These are phyloP conservation scores for Panaeolus papilionaceus DNA, from an alignment of 768 basidiomycete genomes.

Conservation along the genomic window DNA sequence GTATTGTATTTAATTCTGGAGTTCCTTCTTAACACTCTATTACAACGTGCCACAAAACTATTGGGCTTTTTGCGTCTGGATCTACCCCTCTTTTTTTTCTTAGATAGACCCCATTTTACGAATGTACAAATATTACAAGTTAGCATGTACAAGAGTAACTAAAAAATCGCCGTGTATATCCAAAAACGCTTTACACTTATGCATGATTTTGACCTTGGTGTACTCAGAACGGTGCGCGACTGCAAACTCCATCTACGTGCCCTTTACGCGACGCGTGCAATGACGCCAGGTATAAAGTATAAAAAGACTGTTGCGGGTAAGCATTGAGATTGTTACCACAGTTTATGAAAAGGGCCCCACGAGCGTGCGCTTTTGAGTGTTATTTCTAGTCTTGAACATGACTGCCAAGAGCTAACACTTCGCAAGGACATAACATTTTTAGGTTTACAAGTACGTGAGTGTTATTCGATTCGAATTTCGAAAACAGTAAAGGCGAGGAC, in stretches of 20 bases:
- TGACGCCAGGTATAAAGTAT: neutral
- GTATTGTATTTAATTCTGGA: constrained; percentile 6
- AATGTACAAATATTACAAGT: constrained; percentile 14
- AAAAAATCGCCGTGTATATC: neutral
- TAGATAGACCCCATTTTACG: constrained; percentile 4
- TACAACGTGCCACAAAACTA: constrained; percentile 2
- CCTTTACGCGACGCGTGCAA: neutral
- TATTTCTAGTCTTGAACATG: neutral
- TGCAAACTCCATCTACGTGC: neutral
- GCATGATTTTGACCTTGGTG: neutral
- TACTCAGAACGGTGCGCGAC: neutral
- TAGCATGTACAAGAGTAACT: constrained; percentile 3
- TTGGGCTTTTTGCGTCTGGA: neutral
- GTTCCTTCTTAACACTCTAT: neutral
- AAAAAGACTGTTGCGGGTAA: neutral
- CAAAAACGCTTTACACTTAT: too few species aligned
- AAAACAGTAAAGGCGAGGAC: too few species aligned
- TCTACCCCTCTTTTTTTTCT: neutral
- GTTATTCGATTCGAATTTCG: too few species aligned
- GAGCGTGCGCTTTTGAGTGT: neutral
- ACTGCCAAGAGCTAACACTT: too few species aligned
- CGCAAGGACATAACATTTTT: too few species aligned
- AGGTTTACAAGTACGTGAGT: too few species aligned
- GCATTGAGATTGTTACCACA: too few species aligned
- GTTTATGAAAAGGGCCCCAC: neutral